Evolutionary conservation across 768 basidiomycete genomes (phyloP).

Genomic region (Mycena leptocephala): DNA sequence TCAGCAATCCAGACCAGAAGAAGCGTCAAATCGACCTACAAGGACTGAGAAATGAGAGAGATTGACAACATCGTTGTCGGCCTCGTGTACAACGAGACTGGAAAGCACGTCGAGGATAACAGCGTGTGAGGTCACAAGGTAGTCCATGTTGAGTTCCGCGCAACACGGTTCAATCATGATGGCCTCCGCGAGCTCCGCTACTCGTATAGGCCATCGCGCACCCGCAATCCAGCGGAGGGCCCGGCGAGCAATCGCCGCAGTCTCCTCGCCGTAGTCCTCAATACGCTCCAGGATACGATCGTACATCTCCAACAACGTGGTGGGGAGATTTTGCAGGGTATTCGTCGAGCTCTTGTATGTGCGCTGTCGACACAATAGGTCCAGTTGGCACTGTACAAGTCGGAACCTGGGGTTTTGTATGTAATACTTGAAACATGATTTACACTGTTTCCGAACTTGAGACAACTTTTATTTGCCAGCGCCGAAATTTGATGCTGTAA

Average conservation of each 20-base stretch:
- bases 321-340: conserved; percentile 1
- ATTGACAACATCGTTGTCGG: not conserved
- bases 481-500: too few relatives aligned
- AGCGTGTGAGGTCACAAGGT: not conserved
- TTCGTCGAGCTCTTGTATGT: not conserved
- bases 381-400: conserved; percentile 1
- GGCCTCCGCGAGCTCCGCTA: not conserved
- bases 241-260: not conserved
- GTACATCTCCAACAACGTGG: not conserved
- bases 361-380: not conserved
- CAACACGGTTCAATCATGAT: not conserved
- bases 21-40: not conserved
- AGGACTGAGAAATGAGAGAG: conserved; percentile 5
- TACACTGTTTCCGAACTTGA: too few relatives aligned
- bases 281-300: conserved; percentile 2
- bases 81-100: not conserved
- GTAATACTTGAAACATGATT: too few relatives aligned
- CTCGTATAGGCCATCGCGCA: not conserved
- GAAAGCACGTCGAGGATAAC: not conserved
- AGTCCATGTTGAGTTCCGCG: not conserved
- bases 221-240: conserved; percentile 2
- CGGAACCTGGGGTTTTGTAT: too few relatives aligned
- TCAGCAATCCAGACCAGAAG: not conserved
- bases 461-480: too few relatives aligned
- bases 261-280: not conserved